Evolutionary conservation across 1,284 basidiomycete species (phyloP).

Genomic region (Naganishia liquefaciens): DNA sequence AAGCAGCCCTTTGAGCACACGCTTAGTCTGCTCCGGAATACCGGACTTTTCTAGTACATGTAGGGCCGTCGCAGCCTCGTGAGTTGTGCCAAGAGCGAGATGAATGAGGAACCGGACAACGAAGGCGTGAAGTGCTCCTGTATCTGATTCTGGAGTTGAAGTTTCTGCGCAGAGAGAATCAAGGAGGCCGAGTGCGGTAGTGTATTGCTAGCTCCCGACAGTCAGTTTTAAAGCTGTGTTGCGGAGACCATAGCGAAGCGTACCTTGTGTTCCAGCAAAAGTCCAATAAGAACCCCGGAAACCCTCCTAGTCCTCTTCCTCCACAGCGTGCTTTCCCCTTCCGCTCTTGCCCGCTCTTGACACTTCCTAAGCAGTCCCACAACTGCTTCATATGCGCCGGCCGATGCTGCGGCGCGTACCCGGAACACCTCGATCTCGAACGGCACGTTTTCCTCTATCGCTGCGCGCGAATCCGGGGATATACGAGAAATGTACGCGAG

Average conservation of each 20-base stretch:
- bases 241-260: background rate
- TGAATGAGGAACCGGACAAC: conserved; percentile 18
- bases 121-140: background rate
- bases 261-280: conserved; percentile 23
- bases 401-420: conserved; percentile 1
- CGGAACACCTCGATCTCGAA: conserved; percentile 28
- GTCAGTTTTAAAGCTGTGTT: background rate
- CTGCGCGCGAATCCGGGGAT: background rate
- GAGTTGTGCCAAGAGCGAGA: conserved; percentile 5
- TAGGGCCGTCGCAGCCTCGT: background rate
- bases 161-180: background rate
- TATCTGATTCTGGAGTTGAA: background rate
- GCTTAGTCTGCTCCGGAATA: background rate
- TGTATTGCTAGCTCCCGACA: background rate
- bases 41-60: background rate
- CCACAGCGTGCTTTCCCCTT: background rate
- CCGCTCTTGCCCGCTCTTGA: conserved; percentile 12
- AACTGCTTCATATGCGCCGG: conserved; percentile 1
- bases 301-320: conserved; percentile 3
- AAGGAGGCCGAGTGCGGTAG: conserved; percentile 8
- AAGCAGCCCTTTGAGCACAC: background rate
- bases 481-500: conserved; percentile 4
- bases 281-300: conserved; percentile 20
- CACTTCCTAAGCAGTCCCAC: background rate
- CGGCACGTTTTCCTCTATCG: background rate